phyloP scores from a whole-genome alignment of 768 basidiomycete species.

The Pleurotus pulmonarius region DNA sequence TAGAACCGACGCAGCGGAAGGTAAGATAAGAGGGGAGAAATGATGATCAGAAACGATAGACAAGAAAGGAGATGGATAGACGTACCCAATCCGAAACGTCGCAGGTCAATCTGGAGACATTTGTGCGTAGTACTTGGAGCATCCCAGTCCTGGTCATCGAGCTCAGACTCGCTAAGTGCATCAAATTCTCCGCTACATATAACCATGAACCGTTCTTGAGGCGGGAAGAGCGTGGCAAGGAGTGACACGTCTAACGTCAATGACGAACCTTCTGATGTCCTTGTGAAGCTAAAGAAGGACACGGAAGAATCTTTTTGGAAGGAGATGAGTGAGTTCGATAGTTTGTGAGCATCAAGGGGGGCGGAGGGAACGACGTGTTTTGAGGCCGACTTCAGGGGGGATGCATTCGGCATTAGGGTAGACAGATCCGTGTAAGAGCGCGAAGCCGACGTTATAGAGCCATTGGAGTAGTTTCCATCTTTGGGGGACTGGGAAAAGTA shows the following conservation, averaged over 20 bases:
- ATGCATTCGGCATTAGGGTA: slow-evolving; percentile 15
- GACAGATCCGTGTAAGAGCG: slow-evolving; percentile 41
- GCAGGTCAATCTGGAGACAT: slow-evolving; percentile 74
- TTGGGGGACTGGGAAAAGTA: slow-evolving; percentile 60
- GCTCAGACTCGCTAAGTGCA: slow-evolving; percentile 32
- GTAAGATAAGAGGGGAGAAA: not conserved
- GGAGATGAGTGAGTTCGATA: not conserved
- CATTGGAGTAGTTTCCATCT: slow-evolving; percentile 28
- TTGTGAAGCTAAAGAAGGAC: slow-evolving; percentile 80
- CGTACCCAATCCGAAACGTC: slow-evolving; percentile 67
- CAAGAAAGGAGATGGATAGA: slow-evolving; percentile 7
- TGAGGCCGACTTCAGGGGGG: slow-evolving; percentile 28
- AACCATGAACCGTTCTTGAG: slow-evolving; percentile 69
- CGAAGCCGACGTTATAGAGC: slow-evolving; percentile 32
- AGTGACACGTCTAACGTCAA: slow-evolving; percentile 68
- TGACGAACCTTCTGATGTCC: slow-evolving; percentile 73
- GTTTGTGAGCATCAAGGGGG: slow-evolving; percentile 12
- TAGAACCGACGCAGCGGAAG: slow-evolving; percentile 7
- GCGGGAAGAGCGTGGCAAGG: slow-evolving; percentile 67
- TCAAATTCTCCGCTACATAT: slow-evolving; percentile 71
- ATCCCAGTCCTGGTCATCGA: slow-evolving; percentile 35
- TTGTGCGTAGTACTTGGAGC: slow-evolving; percentile 42
- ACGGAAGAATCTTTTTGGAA: slow-evolving; percentile 19
- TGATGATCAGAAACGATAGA: slow-evolving; percentile 1
- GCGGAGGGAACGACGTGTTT: slow-evolving; percentile 32